Evolutionary conservation across 192 early-diverging fungal species (phyloP), one percentile per base, ranked within the genome.

Genomic region (Coemansia sp.): DNA sequence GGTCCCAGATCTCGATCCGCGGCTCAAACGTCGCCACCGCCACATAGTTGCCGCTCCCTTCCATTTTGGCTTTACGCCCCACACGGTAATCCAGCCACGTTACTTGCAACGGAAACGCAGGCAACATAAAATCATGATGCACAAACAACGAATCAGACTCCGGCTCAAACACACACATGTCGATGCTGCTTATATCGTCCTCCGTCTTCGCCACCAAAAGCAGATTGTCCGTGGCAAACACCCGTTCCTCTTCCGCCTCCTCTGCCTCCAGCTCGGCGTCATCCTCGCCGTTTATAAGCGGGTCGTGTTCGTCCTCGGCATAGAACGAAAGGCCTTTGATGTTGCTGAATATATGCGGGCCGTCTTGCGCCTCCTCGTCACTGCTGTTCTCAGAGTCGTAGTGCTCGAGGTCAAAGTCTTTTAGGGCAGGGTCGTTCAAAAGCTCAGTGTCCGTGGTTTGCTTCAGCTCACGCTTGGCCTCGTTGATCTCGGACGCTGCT

Each of bases 1-100:
- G 76, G 77, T 98, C 91, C 98, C 98, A 99, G 66, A 99, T 95
- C 72, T 99, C 98, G 54, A 99, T 96, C 57, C 90, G 89, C 2
- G 98, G 95, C 61, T 97, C 94, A 83, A 98, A 98, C 18, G 96
- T 98, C 39, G 92, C 98, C 50, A 99, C 87, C 2, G 98, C 98
- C 35, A 95, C 89, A 77, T 90, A 99, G 78, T 92, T 95, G 52
- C 96, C 94, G 0, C 24, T 12, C 4, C 80, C 82, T 0, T 64
- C 54, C 19, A 73, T 26, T n/a, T 60, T 74, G 18, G 81, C 72
- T 70, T 90, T 94, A 32, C 85, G 62, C 9, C 90, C 93, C 8
- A 93, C 84, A n/a, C 82, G 79, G 82, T 88, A 97, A 73, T 97
- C 94, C 32, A 99, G 64, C 94, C 94, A 98, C 76, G 98, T 96